Percentiles rank a stretch among this genome's conserved stretches.
Conservation (phyloP, 1,284 basidiomycete genomes). For the Peniophora sp. region DNA sequence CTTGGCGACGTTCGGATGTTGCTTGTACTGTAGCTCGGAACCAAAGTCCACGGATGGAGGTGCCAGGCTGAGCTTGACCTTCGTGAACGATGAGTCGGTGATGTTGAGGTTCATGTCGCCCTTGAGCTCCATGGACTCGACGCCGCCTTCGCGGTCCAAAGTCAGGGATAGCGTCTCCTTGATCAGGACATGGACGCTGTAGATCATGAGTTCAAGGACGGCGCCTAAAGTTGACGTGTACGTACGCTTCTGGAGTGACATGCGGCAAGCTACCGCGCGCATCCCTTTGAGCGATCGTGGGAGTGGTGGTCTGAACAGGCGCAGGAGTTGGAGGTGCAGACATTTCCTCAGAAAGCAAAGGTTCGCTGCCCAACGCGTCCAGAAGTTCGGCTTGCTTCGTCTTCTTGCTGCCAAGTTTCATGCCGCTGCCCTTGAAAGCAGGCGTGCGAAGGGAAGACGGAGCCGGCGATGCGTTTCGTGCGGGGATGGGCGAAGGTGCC, state of each 20-base stretch:
- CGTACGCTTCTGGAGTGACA: conserved; percentile 74
- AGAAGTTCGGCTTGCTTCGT: conserved; percentile 81
- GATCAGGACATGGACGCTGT: conserved; percentile 79
- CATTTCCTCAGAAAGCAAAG: conserved; percentile 52
- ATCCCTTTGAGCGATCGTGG: conserved; percentile 23
- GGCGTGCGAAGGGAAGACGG: conserved; percentile 51
- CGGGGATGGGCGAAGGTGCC: conserved; percentile 34
- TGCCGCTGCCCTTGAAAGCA: conserved; percentile 91
- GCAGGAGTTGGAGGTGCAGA: conserved; percentile 51
- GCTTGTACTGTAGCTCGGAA: conserved; percentile 85
- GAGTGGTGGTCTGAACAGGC: conserved; percentile 36
- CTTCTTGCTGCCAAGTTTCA: conserved; percentile 97
- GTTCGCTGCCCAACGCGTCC: conserved; percentile 81
- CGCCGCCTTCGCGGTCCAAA: conserved; percentile 84
- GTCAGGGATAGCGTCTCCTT: conserved; percentile 80
- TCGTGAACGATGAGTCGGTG: conserved; percentile 70
- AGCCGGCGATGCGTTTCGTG: conserved; percentile 43
- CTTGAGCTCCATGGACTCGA: conserved; percentile 85
- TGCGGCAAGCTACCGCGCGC: conserved; percentile 62
- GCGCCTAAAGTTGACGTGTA: background rate
- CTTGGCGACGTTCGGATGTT: conserved; percentile 93
- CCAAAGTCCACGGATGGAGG: conserved; percentile 59
- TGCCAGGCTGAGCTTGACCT: conserved; percentile 67
- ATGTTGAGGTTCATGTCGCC: conserved; percentile 93
- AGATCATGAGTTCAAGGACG: background rate